phyloP scores from a whole-genome alignment of 73 alveolate genomes.

The Effrenium voratum region DNA sequence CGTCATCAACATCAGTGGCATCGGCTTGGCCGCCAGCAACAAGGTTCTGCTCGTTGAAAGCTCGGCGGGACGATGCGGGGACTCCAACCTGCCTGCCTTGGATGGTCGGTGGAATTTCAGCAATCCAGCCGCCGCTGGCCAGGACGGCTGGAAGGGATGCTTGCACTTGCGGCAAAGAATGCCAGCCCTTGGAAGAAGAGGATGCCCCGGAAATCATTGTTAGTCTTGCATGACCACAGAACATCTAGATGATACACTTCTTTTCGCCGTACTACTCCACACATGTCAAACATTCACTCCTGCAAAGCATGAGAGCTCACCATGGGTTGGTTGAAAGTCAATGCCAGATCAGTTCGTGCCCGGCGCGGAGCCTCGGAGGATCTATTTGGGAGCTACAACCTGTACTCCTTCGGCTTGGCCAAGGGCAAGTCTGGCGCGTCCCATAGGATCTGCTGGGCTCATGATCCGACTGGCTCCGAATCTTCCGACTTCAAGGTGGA shows the following conservation, averaged over 20 bases:
- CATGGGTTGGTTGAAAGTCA: no score
- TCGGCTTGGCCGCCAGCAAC: conserved; percentile 44
- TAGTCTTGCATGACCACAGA: no score
- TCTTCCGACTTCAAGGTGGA: conserved; percentile 10
- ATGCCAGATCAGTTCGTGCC: no score
- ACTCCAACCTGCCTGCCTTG: conserved; percentile 4
- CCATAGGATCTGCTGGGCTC: conserved; percentile 61
- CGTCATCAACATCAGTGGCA: conserved; percentile 59
- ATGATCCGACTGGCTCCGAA: conserved; percentile 28
- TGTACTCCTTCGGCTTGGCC: conserved; percentile 34
- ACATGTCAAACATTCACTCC: no score
- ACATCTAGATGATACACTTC: no score
- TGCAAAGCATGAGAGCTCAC: no score
- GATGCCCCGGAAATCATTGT: no score
- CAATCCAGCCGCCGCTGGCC: neutral
- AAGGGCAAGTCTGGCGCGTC: conserved; percentile 44
- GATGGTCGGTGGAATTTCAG: neutral
- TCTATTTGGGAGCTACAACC: neutral
- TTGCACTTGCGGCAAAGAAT: no score
- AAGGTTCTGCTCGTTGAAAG: conserved; percentile 32
- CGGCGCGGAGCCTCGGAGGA: no score
- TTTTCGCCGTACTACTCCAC: no score
- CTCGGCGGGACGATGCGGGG: conserved; percentile 24
- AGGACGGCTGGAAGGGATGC: neutral
- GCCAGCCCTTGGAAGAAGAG: no score